A percentile compares a stretch with the other conserved stretches of the same genome.
Conservation (phyloP, 2,329 filamentous ascomycete genomes). For the Claviceps sp. region DNA sequence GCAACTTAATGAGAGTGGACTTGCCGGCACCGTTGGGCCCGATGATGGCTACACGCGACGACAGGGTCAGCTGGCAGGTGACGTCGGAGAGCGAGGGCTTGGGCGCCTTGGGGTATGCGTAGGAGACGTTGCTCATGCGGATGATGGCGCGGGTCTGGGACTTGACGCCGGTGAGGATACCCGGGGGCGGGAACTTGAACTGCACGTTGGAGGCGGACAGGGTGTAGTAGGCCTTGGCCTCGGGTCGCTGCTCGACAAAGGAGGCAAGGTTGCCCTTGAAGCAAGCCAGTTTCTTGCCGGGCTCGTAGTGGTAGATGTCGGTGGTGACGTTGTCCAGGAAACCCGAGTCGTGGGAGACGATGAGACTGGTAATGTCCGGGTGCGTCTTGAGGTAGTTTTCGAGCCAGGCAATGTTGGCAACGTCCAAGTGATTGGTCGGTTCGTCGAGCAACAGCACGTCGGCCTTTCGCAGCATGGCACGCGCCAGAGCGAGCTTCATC, state of each 20-base stretch:
- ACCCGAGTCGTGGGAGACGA: slow-evolving; percentile 95
- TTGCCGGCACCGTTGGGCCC: slow-evolving; percentile 97
- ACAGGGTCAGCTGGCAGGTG: slow-evolving; percentile 75
- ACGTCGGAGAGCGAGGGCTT: slow-evolving; percentile 84
- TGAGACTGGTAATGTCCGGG: slow-evolving; percentile 90
- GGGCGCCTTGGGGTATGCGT: slow-evolving; percentile 77
- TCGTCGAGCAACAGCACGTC: slow-evolving; percentile 94
- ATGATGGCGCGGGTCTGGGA: slow-evolving; percentile 88
- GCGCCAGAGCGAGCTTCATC: slow-evolving; percentile 95
- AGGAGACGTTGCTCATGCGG: slow-evolving; percentile 83
- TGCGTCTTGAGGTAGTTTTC: slow-evolving; percentile 93
- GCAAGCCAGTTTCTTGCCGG: slow-evolving; percentile 79
- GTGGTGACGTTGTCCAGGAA: slow-evolving; percentile 97
- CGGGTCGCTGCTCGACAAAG: slow-evolving; percentile 81
- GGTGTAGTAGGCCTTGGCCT: slow-evolving; percentile 97
- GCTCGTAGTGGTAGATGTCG: slow-evolving; percentile 97
- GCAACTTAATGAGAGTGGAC: slow-evolving; percentile 92
- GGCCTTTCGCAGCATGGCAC: slow-evolving; percentile 94
- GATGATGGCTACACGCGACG: slow-evolving; percentile 89
- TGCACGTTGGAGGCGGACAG: slow-evolving; percentile 76
- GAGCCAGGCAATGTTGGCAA: slow-evolving; percentile 90
- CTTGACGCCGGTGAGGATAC: slow-evolving; percentile 90
- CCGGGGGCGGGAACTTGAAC: slow-evolving; percentile 96
- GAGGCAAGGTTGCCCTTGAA: slow-evolving; percentile 72
- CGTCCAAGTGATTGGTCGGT: slow-evolving; percentile 96